A percentile compares a stretch with the other conserved stretches of the same genome.
Evolutionary conservation across 73 alveolate species (phyloP).

Genomic region (Tetrahymena borealis): DNA sequence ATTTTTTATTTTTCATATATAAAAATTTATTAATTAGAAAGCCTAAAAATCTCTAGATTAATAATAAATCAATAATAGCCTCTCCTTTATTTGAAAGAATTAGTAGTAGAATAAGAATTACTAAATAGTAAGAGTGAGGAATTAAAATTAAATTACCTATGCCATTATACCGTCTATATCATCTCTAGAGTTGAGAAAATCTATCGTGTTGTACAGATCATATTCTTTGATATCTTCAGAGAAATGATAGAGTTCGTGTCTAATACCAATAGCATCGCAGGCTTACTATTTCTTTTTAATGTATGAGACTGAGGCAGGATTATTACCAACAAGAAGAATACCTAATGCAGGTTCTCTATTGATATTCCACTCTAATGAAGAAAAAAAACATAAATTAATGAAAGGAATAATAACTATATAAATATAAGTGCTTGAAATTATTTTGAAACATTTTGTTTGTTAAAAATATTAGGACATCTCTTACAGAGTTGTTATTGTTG

Average conservation of each 20-base stretch:
- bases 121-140: no score
- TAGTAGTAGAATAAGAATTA: no score
- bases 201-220: background rate
- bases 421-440: no score
- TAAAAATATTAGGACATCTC: no score
- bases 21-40: background rate
- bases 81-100: no score
- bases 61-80: no score
- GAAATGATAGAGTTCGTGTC: slow-evolving; percentile 9
- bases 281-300: slow-evolving; percentile 4
- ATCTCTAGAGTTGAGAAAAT: background rate
- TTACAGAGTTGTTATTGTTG: no score
- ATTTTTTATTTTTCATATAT: background rate
- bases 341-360: slow-evolving; percentile 16
- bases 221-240: slow-evolving; percentile 1
- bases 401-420: no score
- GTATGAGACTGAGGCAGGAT: slow-evolving; percentile 21
- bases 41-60: no score
- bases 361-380: background rate
- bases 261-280: background rate
- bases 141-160: slow-evolving; percentile 7
- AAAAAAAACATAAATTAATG: no score
- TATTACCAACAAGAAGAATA: slow-evolving; percentile 19
- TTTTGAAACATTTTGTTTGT: no score
- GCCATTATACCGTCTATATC: slow-evolving; percentile 55